A percentile compares a stretch with the other conserved stretches of the same genome.
Conservation (phyloP, 495 filamentous ascomycete genomes). For the Beverwykella pulmonaria region DNA sequence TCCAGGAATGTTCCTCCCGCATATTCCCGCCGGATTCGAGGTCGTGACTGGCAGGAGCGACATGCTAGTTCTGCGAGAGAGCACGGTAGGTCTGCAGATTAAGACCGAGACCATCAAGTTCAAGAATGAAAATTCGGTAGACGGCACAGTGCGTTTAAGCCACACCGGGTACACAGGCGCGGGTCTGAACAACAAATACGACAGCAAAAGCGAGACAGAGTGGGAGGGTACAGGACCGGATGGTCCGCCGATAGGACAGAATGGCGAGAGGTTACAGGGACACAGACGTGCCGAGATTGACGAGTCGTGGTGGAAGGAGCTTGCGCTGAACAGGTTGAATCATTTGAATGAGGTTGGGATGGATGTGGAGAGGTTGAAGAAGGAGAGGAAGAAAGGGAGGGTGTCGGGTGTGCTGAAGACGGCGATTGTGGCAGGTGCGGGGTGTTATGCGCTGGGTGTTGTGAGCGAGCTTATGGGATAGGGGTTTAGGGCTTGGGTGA, state of each 20-base stretch:
- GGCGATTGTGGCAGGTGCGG: conserved; percentile 22
- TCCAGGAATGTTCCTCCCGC: conserved; percentile 28
- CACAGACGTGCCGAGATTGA: no score
- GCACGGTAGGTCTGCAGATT: neutral
- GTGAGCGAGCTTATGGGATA: conserved; percentile 12
- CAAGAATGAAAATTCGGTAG: conserved; percentile 13
- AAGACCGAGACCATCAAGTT: neutral
- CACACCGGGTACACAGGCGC: conserved; percentile 20
- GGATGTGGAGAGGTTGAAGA: neutral
- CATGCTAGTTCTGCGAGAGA: conserved; percentile 25
- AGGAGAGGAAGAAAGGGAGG: neutral
- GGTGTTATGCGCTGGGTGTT: conserved; percentile 31
- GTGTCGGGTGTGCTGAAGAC: conserved; percentile 25
- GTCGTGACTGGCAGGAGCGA: conserved; percentile 8
- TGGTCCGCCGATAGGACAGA: no score
- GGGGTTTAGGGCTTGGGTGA: neutral
- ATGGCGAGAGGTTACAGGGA: no score
- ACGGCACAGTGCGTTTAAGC: conserved; percentile 14
- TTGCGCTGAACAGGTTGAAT: neutral
- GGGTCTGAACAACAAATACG: neutral
- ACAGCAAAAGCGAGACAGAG: no score
- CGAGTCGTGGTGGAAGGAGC: no score
- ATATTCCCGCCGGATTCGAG: conserved; percentile 20
- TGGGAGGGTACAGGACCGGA: no score
- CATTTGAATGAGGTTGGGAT: neutral